phyloP scores from a whole-genome alignment of 2,329 filamentous ascomycete genomes.

The Aspergillus niger region DNA sequence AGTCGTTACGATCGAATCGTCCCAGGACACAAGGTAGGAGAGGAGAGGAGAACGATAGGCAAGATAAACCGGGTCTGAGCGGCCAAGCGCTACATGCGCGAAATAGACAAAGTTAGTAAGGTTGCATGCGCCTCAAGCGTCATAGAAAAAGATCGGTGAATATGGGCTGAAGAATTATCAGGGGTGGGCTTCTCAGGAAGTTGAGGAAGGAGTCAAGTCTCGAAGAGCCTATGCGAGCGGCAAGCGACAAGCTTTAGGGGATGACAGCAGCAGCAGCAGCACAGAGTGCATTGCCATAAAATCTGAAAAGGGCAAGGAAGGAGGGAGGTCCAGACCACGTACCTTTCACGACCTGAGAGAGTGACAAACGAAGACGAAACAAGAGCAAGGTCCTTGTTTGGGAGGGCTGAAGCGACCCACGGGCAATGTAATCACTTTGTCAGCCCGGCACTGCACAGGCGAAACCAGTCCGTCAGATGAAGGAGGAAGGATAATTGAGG shows the following conservation, averaged over 20 bases:
- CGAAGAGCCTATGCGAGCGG: background rate
- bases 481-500: conserved; percentile 23
- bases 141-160: background rate
- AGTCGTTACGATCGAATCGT: conserved; percentile 18
- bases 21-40: conserved; percentile 10
- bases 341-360: conserved; percentile 37
- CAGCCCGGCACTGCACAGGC: conserved; percentile 19
- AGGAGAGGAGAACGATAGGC: conserved; percentile 15
- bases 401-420: conserved; percentile 16
- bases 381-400: conserved; percentile 18
- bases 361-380: conserved; percentile 29
- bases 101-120: conserved; percentile 21
- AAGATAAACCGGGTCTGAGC: conserved; percentile 29
- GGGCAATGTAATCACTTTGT: conserved; percentile 20
- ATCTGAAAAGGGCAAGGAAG: background rate
- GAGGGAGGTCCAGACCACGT: conserved; percentile 17
- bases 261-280: background rate
- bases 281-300: background rate
- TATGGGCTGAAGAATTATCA: conserved; percentile 4
- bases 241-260: background rate
- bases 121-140: conserved; percentile 2
- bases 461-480: conserved; percentile 22
- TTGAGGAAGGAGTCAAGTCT: background rate
- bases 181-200: conserved; percentile 7
- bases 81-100: conserved; percentile 28